A percentile compares a stretch with the other conserved stretches of the same genome.
phyloP scores from a whole-genome alignment of 2,329 filamentous ascomycete species.

The Botryotinia narcissicola region DNA sequence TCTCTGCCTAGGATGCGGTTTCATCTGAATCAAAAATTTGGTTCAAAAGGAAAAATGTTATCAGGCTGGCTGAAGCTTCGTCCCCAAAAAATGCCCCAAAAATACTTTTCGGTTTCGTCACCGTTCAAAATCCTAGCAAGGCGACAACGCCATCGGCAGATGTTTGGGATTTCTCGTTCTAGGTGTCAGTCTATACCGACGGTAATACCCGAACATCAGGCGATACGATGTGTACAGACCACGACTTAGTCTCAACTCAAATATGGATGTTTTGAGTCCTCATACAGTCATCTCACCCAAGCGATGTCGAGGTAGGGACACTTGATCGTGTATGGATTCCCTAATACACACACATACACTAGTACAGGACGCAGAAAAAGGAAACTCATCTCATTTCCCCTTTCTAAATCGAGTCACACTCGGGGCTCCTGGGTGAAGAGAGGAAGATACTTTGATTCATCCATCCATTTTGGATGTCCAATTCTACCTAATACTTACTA shows the following conservation, averaged over 20 bases:
- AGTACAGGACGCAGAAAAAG: neutral
- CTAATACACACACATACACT: neutral
- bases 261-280: neutral
- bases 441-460: neutral
- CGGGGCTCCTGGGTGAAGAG: neutral
- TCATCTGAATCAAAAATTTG: slow-evolving; percentile 2
- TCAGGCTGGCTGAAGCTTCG: neutral
- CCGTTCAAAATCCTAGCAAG: neutral
- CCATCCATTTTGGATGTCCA: neutral
- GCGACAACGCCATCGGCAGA: neutral
- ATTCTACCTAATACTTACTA: neutral
- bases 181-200: slow-evolving; percentile 9
- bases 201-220: neutral
- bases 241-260: neutral
- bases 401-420: neutral
- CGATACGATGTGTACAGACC: neutral
- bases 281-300: neutral
- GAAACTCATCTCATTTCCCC: neutral
- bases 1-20: neutral
- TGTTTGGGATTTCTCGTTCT: neutral
- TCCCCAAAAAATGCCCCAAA: neutral
- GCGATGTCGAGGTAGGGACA: neutral
- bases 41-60: neutral
- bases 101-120: neutral
- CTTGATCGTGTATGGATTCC: neutral